Conservation (phyloP, 495 filamentous ascomycete genomes). For the Tetracladium setigerum region DNA sequence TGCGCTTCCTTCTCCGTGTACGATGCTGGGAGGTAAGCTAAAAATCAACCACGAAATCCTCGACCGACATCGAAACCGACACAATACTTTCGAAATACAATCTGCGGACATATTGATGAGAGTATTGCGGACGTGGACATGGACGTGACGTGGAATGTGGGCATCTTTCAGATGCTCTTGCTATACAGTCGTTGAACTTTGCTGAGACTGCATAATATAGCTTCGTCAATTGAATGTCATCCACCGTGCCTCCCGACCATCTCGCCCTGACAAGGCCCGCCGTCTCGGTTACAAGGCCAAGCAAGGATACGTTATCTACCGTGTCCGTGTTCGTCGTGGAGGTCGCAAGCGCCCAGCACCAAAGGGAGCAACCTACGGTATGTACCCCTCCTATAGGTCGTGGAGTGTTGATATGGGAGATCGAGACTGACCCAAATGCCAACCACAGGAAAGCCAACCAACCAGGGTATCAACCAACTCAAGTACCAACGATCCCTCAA, state of each 20-base stretch:
- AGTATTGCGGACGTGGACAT: constrained; percentile 13
- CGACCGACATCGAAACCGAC: constrained; percentile 11
- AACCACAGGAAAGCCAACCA: constrained; percentile 88
- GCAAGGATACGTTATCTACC: constrained; percentile 99
- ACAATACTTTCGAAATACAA: constrained; percentile 21
- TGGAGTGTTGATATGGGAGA: constrained; percentile 1
- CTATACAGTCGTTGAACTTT: constrained; percentile 99
- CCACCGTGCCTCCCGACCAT: constrained; percentile 96
- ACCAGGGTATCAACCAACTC: constrained; percentile 99
- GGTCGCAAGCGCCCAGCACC: constrained; percentile 91
- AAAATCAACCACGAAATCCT: background rate
- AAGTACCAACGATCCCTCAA: constrained; percentile 99
- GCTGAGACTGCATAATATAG: constrained; percentile 99
- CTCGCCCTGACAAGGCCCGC: constrained; percentile 98
- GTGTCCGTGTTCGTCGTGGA: constrained; percentile 92
- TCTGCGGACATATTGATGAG: constrained; percentile 13
- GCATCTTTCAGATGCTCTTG: constrained; percentile 36
- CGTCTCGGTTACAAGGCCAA: constrained; percentile 99
- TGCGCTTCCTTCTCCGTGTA: constrained; percentile 98
- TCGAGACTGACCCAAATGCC: constrained; percentile 3
- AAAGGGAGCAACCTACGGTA: constrained; percentile 99
- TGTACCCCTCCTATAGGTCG: constrained; percentile 19
- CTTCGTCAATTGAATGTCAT: constrained; percentile 98
- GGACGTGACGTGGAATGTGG: constrained; percentile 23
- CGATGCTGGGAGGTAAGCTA: constrained; percentile 99